phyloP scores from a whole-genome alignment of 2,329 filamentous ascomycete genomes.

The Colletotrichum orbiculare region DNA sequence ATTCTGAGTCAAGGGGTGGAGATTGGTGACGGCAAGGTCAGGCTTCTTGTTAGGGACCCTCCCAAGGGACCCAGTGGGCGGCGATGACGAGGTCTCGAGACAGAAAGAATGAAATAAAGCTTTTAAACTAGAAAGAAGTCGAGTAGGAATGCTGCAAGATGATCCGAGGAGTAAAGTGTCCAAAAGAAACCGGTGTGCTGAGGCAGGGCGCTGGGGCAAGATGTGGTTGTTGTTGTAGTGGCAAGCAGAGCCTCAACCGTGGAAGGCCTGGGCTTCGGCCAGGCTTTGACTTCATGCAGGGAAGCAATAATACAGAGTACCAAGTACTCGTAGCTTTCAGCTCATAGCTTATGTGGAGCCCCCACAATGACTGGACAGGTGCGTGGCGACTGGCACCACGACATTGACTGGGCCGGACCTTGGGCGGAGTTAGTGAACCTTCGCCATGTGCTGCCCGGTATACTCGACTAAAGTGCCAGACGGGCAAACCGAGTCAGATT shows the following conservation, averaged over 20 bases:
- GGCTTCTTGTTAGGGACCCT: conserved; percentile 71
- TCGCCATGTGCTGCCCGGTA: conserved; percentile 11
- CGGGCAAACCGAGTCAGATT: conserved; percentile 19
- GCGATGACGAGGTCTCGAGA: conserved; percentile 49
- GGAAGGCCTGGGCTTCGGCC: not conserved
- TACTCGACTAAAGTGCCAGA: not conserved
- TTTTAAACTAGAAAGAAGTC: conserved; percentile 27
- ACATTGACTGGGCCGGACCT: not conserved
- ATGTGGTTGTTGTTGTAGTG: not conserved
- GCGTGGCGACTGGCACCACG: no score
- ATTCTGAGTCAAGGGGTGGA: conserved; percentile 74
- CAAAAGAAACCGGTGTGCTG: not conserved
- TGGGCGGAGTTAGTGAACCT: conserved; percentile 18
- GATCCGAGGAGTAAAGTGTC: conserved; percentile 8
- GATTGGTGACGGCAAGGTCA: conserved; percentile 74
- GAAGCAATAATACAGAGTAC: conserved; percentile 12
- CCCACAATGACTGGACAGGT: conserved; percentile 19
- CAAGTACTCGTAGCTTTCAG: not conserved
- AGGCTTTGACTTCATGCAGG: conserved; percentile 22
- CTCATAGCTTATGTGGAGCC: conserved; percentile 33
- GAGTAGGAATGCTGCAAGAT: conserved; percentile 22
- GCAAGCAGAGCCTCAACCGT: not conserved
- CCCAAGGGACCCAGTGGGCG: conserved; percentile 66
- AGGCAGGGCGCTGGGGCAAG: not conserved
- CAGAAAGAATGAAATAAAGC: conserved; percentile 28